Base-by-base conservation (phyloP, 352 stramenopile species). In the Phytopythium oedochilum region DNA sequence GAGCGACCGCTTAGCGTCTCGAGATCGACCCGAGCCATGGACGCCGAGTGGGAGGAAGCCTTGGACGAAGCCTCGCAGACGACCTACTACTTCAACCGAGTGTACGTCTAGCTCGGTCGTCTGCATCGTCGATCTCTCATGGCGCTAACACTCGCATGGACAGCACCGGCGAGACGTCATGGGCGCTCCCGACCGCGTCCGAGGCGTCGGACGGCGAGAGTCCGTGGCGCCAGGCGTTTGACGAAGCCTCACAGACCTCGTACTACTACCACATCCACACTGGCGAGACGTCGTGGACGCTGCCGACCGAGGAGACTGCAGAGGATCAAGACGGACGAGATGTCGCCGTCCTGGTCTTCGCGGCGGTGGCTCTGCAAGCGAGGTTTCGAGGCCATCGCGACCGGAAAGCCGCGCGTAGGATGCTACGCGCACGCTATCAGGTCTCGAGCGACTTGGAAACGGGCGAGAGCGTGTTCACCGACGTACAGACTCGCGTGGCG, bases 241-340 rank as follows among this genome's bases (percentile, higher is more conserved):
- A 92, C 44, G 71, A 89, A 44, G 64, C 63, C n/a, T 88, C 82
- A 11, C 75, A 89, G 46, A 81, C 61, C 5, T 59, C 57, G 5
- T 92, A 88, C 49, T 92, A 88, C 66, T 86, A 87, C 64, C 80
- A 92, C 47, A 56, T 73, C 6, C 53, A 71, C 50, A 89, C 82
- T 6, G 77, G 78, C 15, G 78, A 89, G 50, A 87, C 77, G 2
- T 79, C 77, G 20, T 92, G 79, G 82, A 84, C 67, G n/a, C 55
- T 70, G 12, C 80, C 78, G 6, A 23, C 29, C 4, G 39, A 62
- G 31, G 59, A 71, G 17, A 14, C 17, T 1, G 36, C 55, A 2
- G 61, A 64, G 12, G 61, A 73, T 18, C 5, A 36, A 11, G 34
- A 66, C 0, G 42, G 53, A 4, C 56, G 57, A 14, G 72, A 89